Evolutionary conservation across 2,329 filamentous ascomycete species (phyloP), one percentile per base, ranked within the genome.

Genomic region (Calonectria pauciramosa): DNA sequence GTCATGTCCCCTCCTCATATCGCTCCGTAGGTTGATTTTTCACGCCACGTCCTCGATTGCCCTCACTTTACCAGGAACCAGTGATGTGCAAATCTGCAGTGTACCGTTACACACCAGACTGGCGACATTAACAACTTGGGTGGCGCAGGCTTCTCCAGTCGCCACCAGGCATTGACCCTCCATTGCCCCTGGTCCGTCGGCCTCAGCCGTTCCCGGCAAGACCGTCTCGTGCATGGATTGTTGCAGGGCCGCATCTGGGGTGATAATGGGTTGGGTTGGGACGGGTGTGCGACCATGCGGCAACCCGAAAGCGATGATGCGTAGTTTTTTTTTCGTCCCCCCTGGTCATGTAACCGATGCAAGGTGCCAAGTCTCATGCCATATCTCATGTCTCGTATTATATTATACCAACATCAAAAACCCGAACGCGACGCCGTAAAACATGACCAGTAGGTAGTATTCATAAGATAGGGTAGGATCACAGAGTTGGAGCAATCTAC

Each of bases 181-280:
- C 47, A 49, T 28, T 49, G 36, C 41, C 60, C 60, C 69, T 59
- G 60, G 36, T 52, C 56, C 47, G n/a, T 54, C 66, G 51, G 66
- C 71, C 65, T 72, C 70, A 72, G 70, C 70, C 65, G 65, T 64
- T 63, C 70, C 54, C 54, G 47, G 64, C 34, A 51, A 47, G n/a
- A 38, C 44, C 52, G 30, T n/a, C 49, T 26, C 36, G 63, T 67
- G 52, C 70, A 65, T 49, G 30, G 36, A 28, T 44, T 66, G 51
- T 71, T 68, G 54, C 65, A 68, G 59, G 44, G 34, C 38, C 54
- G 34, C 44, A 63, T 72, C 65, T 49, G 28, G 54, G 56, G 44
- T 23, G 44, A 54, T 49, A 34, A 68, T 41, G 63, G 70, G 49
- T 51, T 30, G 63, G 38, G 47, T 51, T 30, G 63, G 38, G 47